These are phyloP conservation scores for Plantago ovata DNA, from an alignment of 257 asterid species.

Conservation along the genomic window DNA sequence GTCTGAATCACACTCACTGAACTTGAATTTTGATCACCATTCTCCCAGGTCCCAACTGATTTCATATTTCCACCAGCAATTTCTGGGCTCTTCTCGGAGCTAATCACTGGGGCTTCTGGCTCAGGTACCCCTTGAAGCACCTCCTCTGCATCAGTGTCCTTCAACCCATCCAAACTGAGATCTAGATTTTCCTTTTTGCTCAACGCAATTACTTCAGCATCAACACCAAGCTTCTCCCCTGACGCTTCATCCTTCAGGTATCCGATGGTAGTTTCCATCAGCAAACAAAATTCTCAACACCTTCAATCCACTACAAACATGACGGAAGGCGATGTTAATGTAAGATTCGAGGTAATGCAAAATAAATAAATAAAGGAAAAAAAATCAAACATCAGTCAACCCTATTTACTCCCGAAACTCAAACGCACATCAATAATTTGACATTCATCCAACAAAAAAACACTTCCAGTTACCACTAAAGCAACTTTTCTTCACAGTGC, in stretches of 20 bases:
- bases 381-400: too few relatives aligned
- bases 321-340: background rate
- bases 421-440: too few relatives aligned
- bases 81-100: constrained; percentile 16
- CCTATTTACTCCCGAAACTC: too few relatives aligned
- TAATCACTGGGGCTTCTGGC: constrained; percentile 27
- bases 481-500: too few relatives aligned
- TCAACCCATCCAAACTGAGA: constrained; percentile 30
- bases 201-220: constrained; percentile 26
- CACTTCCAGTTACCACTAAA: too few relatives aligned
- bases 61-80: constrained; percentile 21
- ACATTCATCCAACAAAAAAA: too few relatives aligned
- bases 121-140: constrained; percentile 51
- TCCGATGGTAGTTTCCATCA: constrained; percentile 65
- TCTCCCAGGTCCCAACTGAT: constrained; percentile 28
- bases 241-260: constrained; percentile 34
- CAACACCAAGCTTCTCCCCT: constrained; percentile 34
- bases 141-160: constrained; percentile 42
- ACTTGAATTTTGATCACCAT: constrained; percentile 24
- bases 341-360: too few relatives aligned
- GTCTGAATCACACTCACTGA: constrained; percentile 29
- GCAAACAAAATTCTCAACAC: constrained; percentile 6
- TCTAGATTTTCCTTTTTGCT: constrained; percentile 26
- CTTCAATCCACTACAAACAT: constrained; percentile 19
- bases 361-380: too few relatives aligned